A percentile compares a stretch with the other conserved stretches of the same genome.
Conservation (phyloP, 345 rosid genomes). For the Hypericum androsaemum region DNA sequence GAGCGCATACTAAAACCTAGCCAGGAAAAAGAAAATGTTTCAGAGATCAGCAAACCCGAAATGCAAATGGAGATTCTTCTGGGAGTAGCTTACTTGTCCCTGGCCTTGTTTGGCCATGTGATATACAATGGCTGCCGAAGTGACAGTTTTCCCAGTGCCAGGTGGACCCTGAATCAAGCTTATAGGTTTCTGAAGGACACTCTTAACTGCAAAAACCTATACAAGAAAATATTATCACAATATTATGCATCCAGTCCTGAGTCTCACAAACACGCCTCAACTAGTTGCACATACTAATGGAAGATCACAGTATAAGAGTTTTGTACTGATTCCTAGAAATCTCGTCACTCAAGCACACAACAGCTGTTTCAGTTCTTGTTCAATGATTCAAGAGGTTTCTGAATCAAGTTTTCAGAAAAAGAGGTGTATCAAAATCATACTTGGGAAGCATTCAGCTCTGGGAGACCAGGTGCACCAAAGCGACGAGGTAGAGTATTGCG, state of each 20-base stretch:
- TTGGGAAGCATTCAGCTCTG: conserved; percentile 98
- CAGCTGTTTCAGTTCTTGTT: too few species aligned
- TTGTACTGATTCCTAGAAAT: too few species aligned
- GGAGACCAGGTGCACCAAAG: conserved; percentile 98
- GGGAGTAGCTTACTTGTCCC: conserved; percentile 56
- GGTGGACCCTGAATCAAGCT: conserved; percentile 99
- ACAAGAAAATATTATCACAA: too few species aligned
- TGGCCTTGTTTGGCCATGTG: conserved; percentile 99
- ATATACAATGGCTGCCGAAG: conserved; percentile 98
- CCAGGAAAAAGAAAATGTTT: conserved; percentile 5
- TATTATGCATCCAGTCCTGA: too few species aligned
- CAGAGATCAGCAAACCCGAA: not conserved
- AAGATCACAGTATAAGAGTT: too few species aligned
- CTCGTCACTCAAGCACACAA: too few species aligned
- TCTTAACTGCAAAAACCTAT: conserved; percentile 95
- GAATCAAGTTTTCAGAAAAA: too few species aligned
- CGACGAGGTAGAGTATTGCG: conserved; percentile 89
- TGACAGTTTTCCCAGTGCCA: conserved; percentile 99
- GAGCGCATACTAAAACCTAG: conserved; percentile 96
- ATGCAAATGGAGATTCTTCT: too few species aligned
- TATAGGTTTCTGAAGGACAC: conserved; percentile 95
- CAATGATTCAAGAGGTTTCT: too few species aligned
- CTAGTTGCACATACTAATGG: too few species aligned
- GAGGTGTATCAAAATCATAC: conserved; percentile 21
- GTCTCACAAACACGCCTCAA: too few species aligned